Evolutionary conservation across 108 stramenopile species (phyloP), one percentile per base, ranked within the genome.

Genomic region (Aureococcus anophagefferens): DNA sequence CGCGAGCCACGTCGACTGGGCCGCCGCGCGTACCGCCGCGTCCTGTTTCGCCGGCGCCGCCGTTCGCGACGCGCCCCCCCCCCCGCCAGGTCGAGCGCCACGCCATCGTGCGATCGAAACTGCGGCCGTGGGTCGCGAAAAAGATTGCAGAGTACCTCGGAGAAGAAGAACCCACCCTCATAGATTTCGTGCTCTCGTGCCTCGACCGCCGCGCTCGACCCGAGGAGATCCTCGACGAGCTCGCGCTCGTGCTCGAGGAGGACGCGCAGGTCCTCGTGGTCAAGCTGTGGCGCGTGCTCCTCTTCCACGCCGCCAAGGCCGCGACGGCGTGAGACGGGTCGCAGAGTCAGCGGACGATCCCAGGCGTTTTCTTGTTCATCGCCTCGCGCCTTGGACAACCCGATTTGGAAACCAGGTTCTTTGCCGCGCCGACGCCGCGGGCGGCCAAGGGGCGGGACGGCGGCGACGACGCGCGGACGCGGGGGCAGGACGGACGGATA

Each of bases 211-310:
- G 75, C 25, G 73, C 75, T 29, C 44, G n/a, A 30, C 73, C 75
- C 0, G 73, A 75, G 66, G 75, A 73, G 25, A 25, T 33, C 69
- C 31, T 59, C 31, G 40, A 75, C 32, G 78, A 79, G 76, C 67
- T 79, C 14, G 68, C 69, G 32, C 68, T 79, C 45, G 78, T 79
- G 30, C 68, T 79, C 30, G 78, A 79, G 30, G 78, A 79, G 0
- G 78, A 79, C 35, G 78, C 78, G 18, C 67, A 76, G 21, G 62
- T 74, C 31, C 74, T 79, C 76, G 77, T 74, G 45, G 68, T 73
- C 51, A 79, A 79, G 73, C 77, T 79, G 72, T 79, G 78, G 78
- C 76, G 78, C 32, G 77, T 79, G 59, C 69, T 79, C 31, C 64
- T 79, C 25, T 79, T 77, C 72, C 77, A 76, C 36, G 72, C 77